Evolutionary conservation across 352 stramenopile species (phyloP), one percentile per base, ranked within the genome.

Genomic region (Phytophthora cactorum): DNA sequence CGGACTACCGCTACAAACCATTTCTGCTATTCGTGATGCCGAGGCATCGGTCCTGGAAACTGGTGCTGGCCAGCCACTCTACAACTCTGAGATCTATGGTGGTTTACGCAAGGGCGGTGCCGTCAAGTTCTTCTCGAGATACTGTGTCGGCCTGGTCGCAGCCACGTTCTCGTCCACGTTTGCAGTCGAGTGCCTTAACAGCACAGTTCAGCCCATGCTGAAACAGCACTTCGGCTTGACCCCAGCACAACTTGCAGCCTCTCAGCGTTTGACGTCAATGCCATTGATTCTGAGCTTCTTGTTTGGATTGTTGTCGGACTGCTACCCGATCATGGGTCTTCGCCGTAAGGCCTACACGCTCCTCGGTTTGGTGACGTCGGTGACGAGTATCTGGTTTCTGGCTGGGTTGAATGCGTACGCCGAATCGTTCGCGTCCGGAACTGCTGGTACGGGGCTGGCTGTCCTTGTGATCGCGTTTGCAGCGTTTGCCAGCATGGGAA

Each of bases 251-350:
- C 50, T 70, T 4, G 63, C 62, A 5, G 54, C 72, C 8, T 66
- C 68, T 1, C 56, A 76, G 39, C 74, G 75, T 6, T 34, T 83
- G 2, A 68, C 88, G 1, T 70, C 84, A 11, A 66, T 97, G 12
- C 88, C 88, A 7, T 81, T 86, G 67, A 72, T 70, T 1, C 71
- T 92, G 38, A 95, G 92, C 58, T 85, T 97, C 36, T 96, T 95
- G 39, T 78, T 95, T 44, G 92, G 88, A 43, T 70, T 96, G 31
- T 36, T 96, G 5, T 85, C 75, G 8, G 90, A 95, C 66, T 91
- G 74, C 44, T 86, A 89, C 54, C 90, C 86, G 25, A 89, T 97
- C 65, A 77, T 79, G 58, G 86, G 88, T 10, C 79, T 83, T 27
- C 88, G 84, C 22, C 77, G 88, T 5, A 95, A 94, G 64, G 71